Conservation (phyloP, 2,329 filamentous ascomycete species). For the Fusarium solani-melongenae region DNA sequence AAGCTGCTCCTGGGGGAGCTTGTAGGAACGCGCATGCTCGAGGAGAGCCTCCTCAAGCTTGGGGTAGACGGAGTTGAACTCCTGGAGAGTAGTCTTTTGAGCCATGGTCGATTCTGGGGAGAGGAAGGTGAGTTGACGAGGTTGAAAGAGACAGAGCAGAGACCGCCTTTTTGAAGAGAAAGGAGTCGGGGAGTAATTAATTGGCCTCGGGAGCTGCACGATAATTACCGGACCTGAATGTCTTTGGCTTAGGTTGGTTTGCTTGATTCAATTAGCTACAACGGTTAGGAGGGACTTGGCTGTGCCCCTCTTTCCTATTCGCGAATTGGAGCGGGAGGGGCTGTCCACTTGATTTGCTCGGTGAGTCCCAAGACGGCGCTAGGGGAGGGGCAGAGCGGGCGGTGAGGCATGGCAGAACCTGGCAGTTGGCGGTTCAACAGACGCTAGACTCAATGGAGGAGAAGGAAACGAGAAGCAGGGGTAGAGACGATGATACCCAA, state of each 20-base stretch:
- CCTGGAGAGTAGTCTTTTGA: constrained; percentile 79
- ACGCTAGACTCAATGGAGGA: not conserved
- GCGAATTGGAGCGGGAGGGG: constrained; percentile 13
- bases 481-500: not conserved
- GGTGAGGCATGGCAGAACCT: constrained; percentile 25
- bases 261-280: not conserved
- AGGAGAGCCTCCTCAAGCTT: constrained; percentile 85
- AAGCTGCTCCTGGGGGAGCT: constrained; percentile 81
- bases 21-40: constrained; percentile 82
- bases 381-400: constrained; percentile 25
- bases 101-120: constrained; percentile 59
- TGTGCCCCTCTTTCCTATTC: constrained; percentile 43
- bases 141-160: not conserved
- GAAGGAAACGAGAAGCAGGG: not conserved
- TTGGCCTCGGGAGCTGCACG: constrained; percentile 29
- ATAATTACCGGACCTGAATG: constrained; percentile 35
- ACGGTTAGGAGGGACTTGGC: not conserved
- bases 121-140: not conserved
- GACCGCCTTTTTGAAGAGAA: constrained; percentile 24
- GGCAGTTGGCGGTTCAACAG: constrained; percentile 4
- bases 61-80: constrained; percentile 93
- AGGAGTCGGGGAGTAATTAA: constrained; percentile 14
- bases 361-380: constrained; percentile 37
- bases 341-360: constrained; percentile 31
- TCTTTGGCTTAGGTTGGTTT: not conserved